phyloP scores from a whole-genome alignment of 441 rosid species.

The Gossypium trilobum region DNA sequence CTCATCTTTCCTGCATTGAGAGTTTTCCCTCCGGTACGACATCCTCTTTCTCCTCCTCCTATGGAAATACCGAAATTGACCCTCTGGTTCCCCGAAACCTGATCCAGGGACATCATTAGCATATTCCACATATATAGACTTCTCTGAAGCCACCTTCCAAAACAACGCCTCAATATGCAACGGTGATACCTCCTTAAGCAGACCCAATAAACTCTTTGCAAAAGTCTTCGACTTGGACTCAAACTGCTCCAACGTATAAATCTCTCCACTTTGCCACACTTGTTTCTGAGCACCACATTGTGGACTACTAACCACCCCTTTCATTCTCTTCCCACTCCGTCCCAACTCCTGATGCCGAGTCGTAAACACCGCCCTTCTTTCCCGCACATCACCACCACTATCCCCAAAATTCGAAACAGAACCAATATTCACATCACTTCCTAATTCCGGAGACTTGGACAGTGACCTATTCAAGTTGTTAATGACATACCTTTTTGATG shows the following conservation, averaged over 20 bases:
- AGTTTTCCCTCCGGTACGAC: slow-evolving; percentile 49
- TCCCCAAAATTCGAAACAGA: slow-evolving; percentile 20
- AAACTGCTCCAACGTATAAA: slow-evolving; percentile 89
- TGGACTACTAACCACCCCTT: slow-evolving; percentile 37
- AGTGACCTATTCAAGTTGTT: slow-evolving; percentile 75
- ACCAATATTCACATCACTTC: slow-evolving; percentile 29
- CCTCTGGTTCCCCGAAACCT: slow-evolving; percentile 79
- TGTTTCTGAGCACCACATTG: slow-evolving; percentile 58
- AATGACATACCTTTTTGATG: slow-evolving; percentile 74
- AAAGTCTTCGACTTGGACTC: slow-evolving; percentile 77
- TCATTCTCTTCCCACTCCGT: slow-evolving; percentile 46
- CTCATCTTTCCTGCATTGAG: slow-evolving; percentile 25
- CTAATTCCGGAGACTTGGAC: slow-evolving; percentile 65
- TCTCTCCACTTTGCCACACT: slow-evolving; percentile 98
- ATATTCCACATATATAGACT: slow-evolving; percentile 81
- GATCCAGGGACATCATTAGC: slow-evolving; percentile 99
- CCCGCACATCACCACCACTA: slow-evolving; percentile 30
- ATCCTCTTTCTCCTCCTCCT: slow-evolving; percentile 58
- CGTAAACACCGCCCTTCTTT: slow-evolving; percentile 71
- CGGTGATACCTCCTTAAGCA: slow-evolving; percentile 60
- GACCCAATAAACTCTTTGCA: slow-evolving; percentile 54
- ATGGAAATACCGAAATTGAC: slow-evolving; percentile 52
- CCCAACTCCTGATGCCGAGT: slow-evolving; percentile 98
- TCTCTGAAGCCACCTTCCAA: slow-evolving; percentile 84
- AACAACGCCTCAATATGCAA: slow-evolving; percentile 72